Evolutionary conservation across 78 protist genomes (phyloP).

Genomic region (Polysphondylium violaceum): DNA sequence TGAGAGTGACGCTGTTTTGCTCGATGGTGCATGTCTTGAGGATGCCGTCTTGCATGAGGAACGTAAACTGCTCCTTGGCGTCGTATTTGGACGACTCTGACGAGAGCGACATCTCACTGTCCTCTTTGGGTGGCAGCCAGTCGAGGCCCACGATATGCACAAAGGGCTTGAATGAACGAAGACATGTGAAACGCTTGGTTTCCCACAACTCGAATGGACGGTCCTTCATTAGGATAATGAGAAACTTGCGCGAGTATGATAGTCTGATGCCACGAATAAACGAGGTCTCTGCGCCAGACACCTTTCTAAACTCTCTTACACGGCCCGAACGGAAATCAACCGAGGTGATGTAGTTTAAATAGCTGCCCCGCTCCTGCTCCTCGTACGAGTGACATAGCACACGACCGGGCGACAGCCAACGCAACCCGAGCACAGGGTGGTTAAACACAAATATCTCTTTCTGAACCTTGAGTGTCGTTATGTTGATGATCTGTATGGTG

Average conservation of each 20-base stretch:
- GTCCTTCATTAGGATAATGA: slow-evolving; percentile 37
- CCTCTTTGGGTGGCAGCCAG: slow-evolving; percentile 55
- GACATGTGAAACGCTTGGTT: slow-evolving; percentile 43
- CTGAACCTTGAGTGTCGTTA: slow-evolving; percentile 41
- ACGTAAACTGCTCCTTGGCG: slow-evolving; percentile 61
- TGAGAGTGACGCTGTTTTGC: slow-evolving; percentile 43
- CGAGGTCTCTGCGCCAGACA: slow-evolving; percentile 31
- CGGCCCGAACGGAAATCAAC: slow-evolving; percentile 74
- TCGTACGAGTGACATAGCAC: slow-evolving; percentile 54
- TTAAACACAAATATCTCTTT: slow-evolving; percentile 60
- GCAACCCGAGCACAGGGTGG: slow-evolving; percentile 29
- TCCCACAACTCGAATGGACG: slow-evolving; percentile 82
- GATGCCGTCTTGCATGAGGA: slow-evolving; percentile 8
- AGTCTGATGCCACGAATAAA: slow-evolving; percentile 48
- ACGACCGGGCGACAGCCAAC: slow-evolving; percentile 72
- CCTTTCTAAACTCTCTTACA: slow-evolving; percentile 55
- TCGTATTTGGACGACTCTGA: slow-evolving; percentile 31
- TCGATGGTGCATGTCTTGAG: slow-evolving; percentile 58
- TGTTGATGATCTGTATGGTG: slow-evolving; percentile 48
- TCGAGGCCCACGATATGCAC: slow-evolving; percentile 29
- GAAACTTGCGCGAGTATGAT: slow-evolving; percentile 52
- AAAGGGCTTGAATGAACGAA: slow-evolving; percentile 59
- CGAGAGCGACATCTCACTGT: slow-evolving; percentile 31
- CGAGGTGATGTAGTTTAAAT: slow-evolving; percentile 16
- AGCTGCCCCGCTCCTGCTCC: slow-evolving; percentile 17